Base-by-base conservation (phyloP, 257 asterid species). In the Thymus mandschuricus region DNA sequence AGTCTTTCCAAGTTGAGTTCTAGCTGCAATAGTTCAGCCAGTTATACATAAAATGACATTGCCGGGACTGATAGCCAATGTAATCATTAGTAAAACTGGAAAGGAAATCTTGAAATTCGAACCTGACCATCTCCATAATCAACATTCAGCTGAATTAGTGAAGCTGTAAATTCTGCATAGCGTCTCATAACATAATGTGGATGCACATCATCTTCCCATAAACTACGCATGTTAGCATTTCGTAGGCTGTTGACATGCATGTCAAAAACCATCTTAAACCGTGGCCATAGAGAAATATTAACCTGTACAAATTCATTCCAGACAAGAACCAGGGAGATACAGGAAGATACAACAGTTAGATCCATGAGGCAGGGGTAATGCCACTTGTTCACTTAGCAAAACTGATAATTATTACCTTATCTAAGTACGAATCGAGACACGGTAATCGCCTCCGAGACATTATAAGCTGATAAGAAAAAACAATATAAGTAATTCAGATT, bases 81-180 rank as follows among this genome's bases (percentile, higher is more conserved):
- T 60, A 63, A 56, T 70, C 74, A 59, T 64, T 76, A 57, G 56
- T 73, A 71, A 46, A 63, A 62, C 30, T 74, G 60, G 75, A 10
- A 62, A 78, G 71, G 62, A 55, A 0, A 49, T 51, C 54, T 43
- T 76, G 61, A 38, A 34, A 48, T 65, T 64, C 94, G 80, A 65
- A 95, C 99, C 98, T 95, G 99, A 55, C 99, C 98, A 78, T 95
- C 99, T 80, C 94, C 96, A 73, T 92, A 92, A 75, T 92, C 98
- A 76, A 83, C 96, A 75, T 95, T 92, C 57, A 95, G 96, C 75
- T 89, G 98, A 83, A 95, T 85, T 46, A 95, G 85, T 2, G 99
- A 95, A 62, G 98, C 99, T 1, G 96, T 87, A 78, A 95, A 95
- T 86, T 95, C 99, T 4, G 98, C 99, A 81, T 92, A 95, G 59